Base-by-base conservation (phyloP, 1,284 basidiomycete genomes). In the Lentinus polychrous region DNA sequence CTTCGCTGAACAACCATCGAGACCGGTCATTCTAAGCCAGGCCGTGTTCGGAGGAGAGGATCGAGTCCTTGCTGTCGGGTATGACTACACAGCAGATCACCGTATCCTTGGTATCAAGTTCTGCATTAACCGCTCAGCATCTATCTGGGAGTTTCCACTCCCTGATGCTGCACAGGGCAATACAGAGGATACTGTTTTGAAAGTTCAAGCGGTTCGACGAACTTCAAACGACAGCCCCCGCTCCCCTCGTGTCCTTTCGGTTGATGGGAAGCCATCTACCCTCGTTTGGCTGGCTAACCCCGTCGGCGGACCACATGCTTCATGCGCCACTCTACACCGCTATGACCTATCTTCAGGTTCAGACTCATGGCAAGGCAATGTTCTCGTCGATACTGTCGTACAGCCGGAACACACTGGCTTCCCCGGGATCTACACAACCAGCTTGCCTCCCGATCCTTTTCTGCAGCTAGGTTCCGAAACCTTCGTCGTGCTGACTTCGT, bases 361-460 rank as follows among this genome's bases (percentile, higher is more conserved):
- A 27, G 4, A 4, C 4, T 12, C 12, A 8, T 40, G 39, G 39
- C 42, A 49, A 40, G 18, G 52, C 49, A 55, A 53, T 22, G 56
- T 66, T 14, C 56, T 79, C 11, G 65, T 75, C 1, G 68, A 71
- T 8, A 50, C 62, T 1, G 69, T 81, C 11, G 69, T 62, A 47
- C 62, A 66, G 2, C 68, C 70, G 1, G 46, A 57, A 0, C 39
- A 56, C 2, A 62, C 66, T 24, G 68, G 61, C 0, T 86, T 86
- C 59, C 83, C 83, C 0, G 86, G 86, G 0, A 62, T 89, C 1
- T 89, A 81, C 55, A 67, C 75, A 2, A 72, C 76, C 17, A 71
- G 64, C 49, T 60, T 85, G n/a, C 66, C 72, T 0, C 39, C 64
- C 0, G 61, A 59, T 3, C 73, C 79, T 0, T 76, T 79, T 54